These are phyloP conservation scores for cucumber (Cucumis sativus) DNA, from an alignment of 306 rosid species.

Conservation along the genomic window DNA sequence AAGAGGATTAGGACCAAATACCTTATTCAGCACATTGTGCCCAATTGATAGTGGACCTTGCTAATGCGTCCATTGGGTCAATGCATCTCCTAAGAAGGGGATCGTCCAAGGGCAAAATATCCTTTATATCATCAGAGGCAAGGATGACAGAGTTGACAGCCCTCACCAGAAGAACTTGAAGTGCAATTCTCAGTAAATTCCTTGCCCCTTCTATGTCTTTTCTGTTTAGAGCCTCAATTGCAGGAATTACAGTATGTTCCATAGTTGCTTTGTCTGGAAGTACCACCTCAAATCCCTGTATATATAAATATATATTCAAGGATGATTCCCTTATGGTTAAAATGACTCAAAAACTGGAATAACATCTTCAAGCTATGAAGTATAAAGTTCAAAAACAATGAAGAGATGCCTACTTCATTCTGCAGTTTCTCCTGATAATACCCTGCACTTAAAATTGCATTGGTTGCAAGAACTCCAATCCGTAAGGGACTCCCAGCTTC, in stretches of 20 bases:
- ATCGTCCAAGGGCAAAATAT: conserved; percentile 47
- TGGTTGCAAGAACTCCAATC: conserved; percentile 64
- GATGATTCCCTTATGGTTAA: background rate
- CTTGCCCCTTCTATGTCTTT: conserved; percentile 71
- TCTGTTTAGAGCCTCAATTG: conserved; percentile 55
- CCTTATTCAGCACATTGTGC: conserved; percentile 16
- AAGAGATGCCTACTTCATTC: conserved; percentile 44
- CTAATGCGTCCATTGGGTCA: conserved; percentile 34
- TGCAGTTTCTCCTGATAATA: conserved; percentile 69
- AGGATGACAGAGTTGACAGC: background rate
- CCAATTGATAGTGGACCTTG: conserved; percentile 32
- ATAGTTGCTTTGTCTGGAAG: conserved; percentile 59
- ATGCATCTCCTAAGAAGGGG: conserved; percentile 35
- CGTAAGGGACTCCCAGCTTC: conserved; percentile 68
- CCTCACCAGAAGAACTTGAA: background rate
- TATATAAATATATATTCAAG: background rate
- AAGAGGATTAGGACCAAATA: background rate
- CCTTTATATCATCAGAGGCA: conserved; percentile 10
- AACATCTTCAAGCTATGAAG: background rate
- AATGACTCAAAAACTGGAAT: background rate
- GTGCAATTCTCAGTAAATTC: conserved; percentile 22
- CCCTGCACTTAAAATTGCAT: conserved; percentile 49
- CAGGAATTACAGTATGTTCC: conserved; percentile 63
- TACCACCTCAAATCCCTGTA: conserved; percentile 70
- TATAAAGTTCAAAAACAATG: background rate